Evolutionary conservation across 768 basidiomycete species (phyloP).

Genomic region (Collybiopsis confluens): DNA sequence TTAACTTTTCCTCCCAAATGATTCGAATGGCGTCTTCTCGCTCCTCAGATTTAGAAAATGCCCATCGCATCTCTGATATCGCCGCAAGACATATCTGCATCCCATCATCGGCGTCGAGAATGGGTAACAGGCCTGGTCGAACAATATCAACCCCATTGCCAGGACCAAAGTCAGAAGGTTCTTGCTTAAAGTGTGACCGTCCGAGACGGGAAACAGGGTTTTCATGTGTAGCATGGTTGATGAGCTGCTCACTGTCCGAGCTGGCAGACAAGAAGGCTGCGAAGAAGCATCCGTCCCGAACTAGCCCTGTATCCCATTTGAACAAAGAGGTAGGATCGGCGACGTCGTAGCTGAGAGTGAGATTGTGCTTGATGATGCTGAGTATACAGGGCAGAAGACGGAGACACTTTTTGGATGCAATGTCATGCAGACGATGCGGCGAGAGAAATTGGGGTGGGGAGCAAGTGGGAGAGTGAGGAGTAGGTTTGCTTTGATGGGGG

Average conservation of each 20-base stretch:
- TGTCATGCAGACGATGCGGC: slow-evolving; percentile 40
- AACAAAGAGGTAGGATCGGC: slow-evolving; percentile 50
- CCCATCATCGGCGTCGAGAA: slow-evolving; percentile 36
- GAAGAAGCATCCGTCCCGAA: slow-evolving; percentile 88
- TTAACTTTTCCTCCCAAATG: slow-evolving; percentile 44
- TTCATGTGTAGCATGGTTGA: slow-evolving; percentile 7
- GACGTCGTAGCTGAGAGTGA: slow-evolving; percentile 29
- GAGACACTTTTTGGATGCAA: slow-evolving; percentile 49
- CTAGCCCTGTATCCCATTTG: slow-evolving; percentile 79
- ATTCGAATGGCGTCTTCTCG: slow-evolving; percentile 57
- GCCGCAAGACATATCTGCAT: slow-evolving; percentile 64
- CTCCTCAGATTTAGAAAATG: slow-evolving; percentile 70
- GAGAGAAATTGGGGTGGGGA: slow-evolving; percentile 43
- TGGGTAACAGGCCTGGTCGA: slow-evolving; percentile 7
- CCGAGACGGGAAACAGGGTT: slow-evolving; percentile 17
- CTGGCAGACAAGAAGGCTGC: slow-evolving; percentile 75
- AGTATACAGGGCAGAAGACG: slow-evolving; percentile 47
- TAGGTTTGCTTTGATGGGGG: slow-evolving; percentile 29
- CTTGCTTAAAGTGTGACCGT: slow-evolving; percentile 31
- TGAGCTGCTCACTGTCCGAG: slow-evolving; percentile 42
- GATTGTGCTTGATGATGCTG: slow-evolving; percentile 47
- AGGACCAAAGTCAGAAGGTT: slow-evolving; percentile 21
- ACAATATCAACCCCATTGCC: slow-evolving; percentile 8
- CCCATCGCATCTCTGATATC: slow-evolving; percentile 81
- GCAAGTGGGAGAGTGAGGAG: slow-evolving; percentile 37